Evolutionary conservation across 148 eudicot genomes (phyloP).

Genomic region (Hydrangea macrophylla): DNA sequence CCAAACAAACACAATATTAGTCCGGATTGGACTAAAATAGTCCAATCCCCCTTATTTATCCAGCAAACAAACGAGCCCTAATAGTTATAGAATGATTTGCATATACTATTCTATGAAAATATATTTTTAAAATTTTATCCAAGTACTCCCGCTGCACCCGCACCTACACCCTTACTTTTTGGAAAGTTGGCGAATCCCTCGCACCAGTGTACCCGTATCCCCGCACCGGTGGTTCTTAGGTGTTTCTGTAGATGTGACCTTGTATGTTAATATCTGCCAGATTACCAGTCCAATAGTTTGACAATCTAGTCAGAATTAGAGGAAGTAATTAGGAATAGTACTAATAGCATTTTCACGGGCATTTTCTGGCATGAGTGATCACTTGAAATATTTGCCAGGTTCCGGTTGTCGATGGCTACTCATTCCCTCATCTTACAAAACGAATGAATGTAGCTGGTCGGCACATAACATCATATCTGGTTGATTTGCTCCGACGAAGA

Average conservation of each 20-base stretch:
- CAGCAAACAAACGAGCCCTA: no score
- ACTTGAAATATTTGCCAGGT: slow-evolving; percentile 45
- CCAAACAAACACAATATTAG: no score
- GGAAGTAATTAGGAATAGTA: background rate
- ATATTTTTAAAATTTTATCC: no score
- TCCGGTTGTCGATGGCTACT: slow-evolving; percentile 99
- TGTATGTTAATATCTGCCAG: background rate
- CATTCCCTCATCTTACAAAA: slow-evolving; percentile 98
- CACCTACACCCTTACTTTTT: no score
- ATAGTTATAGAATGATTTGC: no score
- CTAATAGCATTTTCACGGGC: background rate
- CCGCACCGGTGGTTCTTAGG: no score
- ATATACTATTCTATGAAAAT: no score
- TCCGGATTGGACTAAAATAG: no score
- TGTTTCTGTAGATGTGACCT: background rate
- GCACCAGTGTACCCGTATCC: no score
- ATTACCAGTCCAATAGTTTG: background rate
- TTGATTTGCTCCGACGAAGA: slow-evolving; percentile 90
- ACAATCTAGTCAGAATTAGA: background rate
- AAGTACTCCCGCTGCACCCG: no score
- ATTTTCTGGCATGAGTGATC: background rate
- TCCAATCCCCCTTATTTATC: no score
- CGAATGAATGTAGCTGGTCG: slow-evolving; percentile 99
- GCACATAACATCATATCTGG: slow-evolving; percentile 92
- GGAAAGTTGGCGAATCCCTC: no score